Evolutionary conservation across 2,329 filamentous ascomycete genomes (phyloP).

Genomic region (Phoma sp.): DNA sequence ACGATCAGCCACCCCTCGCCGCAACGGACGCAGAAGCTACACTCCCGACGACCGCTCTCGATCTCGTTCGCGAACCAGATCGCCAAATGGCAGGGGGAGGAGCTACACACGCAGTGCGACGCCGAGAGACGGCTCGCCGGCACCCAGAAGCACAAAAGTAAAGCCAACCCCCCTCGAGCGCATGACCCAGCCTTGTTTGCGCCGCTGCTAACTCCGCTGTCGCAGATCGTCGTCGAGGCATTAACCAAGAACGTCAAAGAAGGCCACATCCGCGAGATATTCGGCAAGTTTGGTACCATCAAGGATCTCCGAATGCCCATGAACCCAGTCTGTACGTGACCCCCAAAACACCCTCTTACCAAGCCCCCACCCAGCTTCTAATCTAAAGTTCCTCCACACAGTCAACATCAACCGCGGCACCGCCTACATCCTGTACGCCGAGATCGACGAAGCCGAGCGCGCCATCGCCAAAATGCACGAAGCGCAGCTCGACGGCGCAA

Average conservation of each 20-base stretch:
- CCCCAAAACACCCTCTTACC: neutral
- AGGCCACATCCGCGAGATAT: slow-evolving; percentile 87
- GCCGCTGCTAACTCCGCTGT: slow-evolving; percentile 8
- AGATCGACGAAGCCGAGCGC: slow-evolving; percentile 78
- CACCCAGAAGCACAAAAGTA: slow-evolving; percentile 49
- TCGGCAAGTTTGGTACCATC: slow-evolving; percentile 84
- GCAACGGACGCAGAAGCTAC: slow-evolving; percentile 46
- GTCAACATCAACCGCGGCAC: slow-evolving; percentile 90
- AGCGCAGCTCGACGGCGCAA: slow-evolving; percentile 84
- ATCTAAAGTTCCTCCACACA: slow-evolving; percentile 45
- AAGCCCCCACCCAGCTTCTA: neutral
- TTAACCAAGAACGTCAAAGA: slow-evolving; percentile 94
- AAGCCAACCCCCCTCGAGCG: neutral
- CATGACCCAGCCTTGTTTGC: slow-evolving; percentile 3
- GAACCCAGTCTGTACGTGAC: slow-evolving; percentile 76
- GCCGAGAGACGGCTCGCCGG: slow-evolving; percentile 41
- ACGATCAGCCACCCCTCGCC: slow-evolving; percentile 35
- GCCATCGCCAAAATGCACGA: slow-evolving; percentile 98
- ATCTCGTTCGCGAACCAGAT: slow-evolving; percentile 34
- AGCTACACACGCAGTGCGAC: slow-evolving; percentile 46
- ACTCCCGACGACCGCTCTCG: slow-evolving; percentile 35
- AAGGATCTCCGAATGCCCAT: slow-evolving; percentile 88
- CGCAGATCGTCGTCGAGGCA: slow-evolving; percentile 91
- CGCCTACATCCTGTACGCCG: slow-evolving; percentile 85
- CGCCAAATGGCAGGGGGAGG: slow-evolving; percentile 35